Evolutionary conservation across 768 basidiomycete genomes (phyloP), one percentile per base, ranked within the genome.

Genomic region (Amanita muscaria): DNA sequence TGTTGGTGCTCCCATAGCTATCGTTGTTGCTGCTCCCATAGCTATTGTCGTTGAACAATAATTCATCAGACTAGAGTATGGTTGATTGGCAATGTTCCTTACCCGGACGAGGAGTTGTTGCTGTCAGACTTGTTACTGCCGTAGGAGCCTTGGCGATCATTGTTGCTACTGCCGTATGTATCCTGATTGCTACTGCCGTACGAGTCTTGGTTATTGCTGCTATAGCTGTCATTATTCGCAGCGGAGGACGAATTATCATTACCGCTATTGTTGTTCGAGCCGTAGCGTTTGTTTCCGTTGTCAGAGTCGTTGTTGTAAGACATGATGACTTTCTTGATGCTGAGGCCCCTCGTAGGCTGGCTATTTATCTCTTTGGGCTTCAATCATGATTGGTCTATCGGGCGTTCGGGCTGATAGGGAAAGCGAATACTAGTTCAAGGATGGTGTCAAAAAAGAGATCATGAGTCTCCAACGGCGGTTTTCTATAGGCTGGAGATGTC

Each of bases 311-410:
- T 12, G 31, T 15, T 36, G 42, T 25, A 24, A 35, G 5, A 15
- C 42, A 44, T 44, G 23, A 15, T 36, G 43, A 35, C 7, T n/a
- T 35, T 19, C n/a, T 35, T 25, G 23, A 25, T 36, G 25, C 18
- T 14, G 30, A 18, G 16, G n/a, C 19, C 10, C 14, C 15, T 10
- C n/a, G 6, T 23, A 16, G 11, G 14, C 34, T 16, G 15, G n/a
- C 33, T 44, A 44, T 44, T 44, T 44, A 44, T 44, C 43, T 29
- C 12, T 25, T 22, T 14, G 8, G 12, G n/a, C n/a, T n/a, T n/a
- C n/a, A n/a, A n/a, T n/a, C n/a, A n/a, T n/a, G n/a, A n/a, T n/a
- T n/a, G n/a, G n/a, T n/a, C n/a, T n/a, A n/a, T n/a, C n/a, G n/a
- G n/a, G n/a, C n/a, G n/a, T n/a, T n/a, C n/a, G n/a, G n/a, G n/a